Percentiles rank a stretch among this genome's conserved stretches.
phyloP scores from a whole-genome alignment of 495 filamentous ascomycete species.

The Hyaloscypha hepaticicola region DNA sequence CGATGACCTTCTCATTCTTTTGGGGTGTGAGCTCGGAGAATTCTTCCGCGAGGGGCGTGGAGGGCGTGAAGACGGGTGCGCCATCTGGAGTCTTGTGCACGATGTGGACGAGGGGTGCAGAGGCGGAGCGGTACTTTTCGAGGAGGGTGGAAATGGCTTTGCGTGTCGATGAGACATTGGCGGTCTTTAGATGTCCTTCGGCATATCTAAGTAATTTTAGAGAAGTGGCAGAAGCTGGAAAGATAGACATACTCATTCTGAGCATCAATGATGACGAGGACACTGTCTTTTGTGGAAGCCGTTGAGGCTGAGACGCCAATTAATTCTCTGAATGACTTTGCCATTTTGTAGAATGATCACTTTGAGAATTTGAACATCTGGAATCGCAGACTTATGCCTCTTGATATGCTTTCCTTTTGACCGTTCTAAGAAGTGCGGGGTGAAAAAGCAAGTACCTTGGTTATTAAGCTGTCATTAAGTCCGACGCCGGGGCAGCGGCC shows the following conservation, averaged over 20 bases:
- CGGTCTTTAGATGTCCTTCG: constrained; percentile 48
- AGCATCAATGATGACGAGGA: constrained; percentile 64
- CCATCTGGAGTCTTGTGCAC: constrained; percentile 53
- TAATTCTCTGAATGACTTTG: constrained; percentile 50
- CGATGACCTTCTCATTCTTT: constrained; percentile 43
- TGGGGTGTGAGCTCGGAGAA: constrained; percentile 51
- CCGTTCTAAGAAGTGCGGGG: too few relatives aligned
- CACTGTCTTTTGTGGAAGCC: constrained; percentile 50
- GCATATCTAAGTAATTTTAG: constrained; percentile 52
- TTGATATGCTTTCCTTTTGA: too few relatives aligned
- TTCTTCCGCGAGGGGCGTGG: constrained; percentile 49
- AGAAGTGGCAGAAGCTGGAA: not conserved
- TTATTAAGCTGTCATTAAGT: too few relatives aligned
- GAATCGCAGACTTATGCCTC: too few relatives aligned
- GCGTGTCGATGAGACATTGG: constrained; percentile 46
- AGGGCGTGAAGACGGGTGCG: constrained; percentile 60
- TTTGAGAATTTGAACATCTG: too few relatives aligned
- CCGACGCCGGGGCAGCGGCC: too few relatives aligned
- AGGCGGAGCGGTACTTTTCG: constrained; percentile 47
- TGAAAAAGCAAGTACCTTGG: too few relatives aligned
- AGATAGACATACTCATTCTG: constrained; percentile 34
- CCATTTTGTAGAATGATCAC: constrained; percentile 12
- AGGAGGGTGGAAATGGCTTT: constrained; percentile 50
- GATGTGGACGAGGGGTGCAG: constrained; percentile 57
- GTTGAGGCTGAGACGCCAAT: constrained; percentile 48